phyloP scores from a whole-genome alignment of 208 protist species.

The Kentomonas sorsogonicus region DNA sequence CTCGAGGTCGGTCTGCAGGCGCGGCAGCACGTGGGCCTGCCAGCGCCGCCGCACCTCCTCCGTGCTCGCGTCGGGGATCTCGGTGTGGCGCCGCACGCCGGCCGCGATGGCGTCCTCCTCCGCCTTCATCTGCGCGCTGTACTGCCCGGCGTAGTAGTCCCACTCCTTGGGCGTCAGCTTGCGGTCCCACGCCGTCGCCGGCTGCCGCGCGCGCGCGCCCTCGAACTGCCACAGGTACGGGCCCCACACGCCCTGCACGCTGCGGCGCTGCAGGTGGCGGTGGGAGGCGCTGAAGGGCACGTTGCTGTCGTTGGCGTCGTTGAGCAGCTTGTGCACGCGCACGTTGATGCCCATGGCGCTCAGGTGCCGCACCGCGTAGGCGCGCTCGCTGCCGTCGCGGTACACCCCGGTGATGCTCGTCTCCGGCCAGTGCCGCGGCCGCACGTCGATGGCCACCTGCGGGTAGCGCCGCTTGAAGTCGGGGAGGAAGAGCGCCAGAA shows the following conservation, averaged over 20 bases:
- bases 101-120: constrained; percentile 65
- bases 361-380: constrained; percentile 39
- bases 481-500: constrained; percentile 68
- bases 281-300: constrained; percentile 52
- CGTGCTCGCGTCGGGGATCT: constrained; percentile 50
- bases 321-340: constrained; percentile 65
- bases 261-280: constrained; percentile 57
- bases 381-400: constrained; percentile 71
- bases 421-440: constrained; percentile 70
- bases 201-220: constrained; percentile 20
- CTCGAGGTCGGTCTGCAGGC: constrained; percentile 72
- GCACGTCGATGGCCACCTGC: constrained; percentile 63
- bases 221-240: constrained; percentile 82
- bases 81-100: constrained; percentile 42
- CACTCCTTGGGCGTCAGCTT: constrained; percentile 73
- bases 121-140: constrained; percentile 68
- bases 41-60: constrained; percentile 69
- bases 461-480: constrained; percentile 71
- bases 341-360: constrained; percentile 76
- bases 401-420: constrained; percentile 77
- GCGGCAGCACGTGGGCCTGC: constrained; percentile 59
- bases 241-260: constrained; percentile 78
- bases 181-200: constrained; percentile 52
- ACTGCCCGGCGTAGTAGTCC: constrained; percentile 69
- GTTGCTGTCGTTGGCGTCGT: constrained; percentile 71